Percentiles rank a stretch among this genome's conserved stretches.
These are phyloP conservation scores for Micromonas commoda DNA, from an alignment of 139 green algal species.

Conservation along the genomic window DNA sequence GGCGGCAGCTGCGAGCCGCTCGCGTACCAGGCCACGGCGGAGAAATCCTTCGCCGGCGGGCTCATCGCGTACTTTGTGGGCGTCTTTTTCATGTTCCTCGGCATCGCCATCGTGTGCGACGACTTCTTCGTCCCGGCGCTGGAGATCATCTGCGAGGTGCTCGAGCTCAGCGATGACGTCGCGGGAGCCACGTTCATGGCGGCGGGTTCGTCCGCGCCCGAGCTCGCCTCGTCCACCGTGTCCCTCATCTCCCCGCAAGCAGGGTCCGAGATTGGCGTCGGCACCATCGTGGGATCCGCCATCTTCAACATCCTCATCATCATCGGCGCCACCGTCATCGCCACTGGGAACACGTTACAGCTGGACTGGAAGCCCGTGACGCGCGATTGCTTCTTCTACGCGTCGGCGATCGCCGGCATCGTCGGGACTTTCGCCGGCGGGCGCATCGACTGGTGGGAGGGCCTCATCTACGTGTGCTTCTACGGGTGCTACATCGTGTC, in stretches of 20 bases:
- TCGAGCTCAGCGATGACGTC: conserved; percentile 43
- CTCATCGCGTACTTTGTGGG: conserved; percentile 35
- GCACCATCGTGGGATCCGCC: conserved; percentile 45
- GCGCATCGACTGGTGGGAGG: conserved; percentile 39
- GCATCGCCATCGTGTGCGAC: conserved; percentile 48
- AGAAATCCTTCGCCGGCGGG: no score
- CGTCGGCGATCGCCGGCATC: conserved; percentile 21
- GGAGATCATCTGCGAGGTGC: conserved; percentile 37
- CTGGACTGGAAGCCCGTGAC: conserved; percentile 42
- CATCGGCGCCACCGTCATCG: conserved; percentile 43
- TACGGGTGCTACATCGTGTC: conserved; percentile 37
- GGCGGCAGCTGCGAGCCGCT: no score
- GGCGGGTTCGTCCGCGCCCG: conserved; percentile 43
- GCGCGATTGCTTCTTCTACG: conserved; percentile 44
- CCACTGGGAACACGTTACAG: conserved; percentile 32
- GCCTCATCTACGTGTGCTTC: conserved; percentile 24
- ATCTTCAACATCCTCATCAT: conserved; percentile 52
- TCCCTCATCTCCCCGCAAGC: conserved; percentile 33
- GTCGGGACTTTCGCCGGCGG: conserved; percentile 1
- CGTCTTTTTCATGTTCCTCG: conserved; percentile 42
- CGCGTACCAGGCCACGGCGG: no score
- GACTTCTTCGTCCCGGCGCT: conserved; percentile 45
- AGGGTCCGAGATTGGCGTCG: conserved; percentile 39
- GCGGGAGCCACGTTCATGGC: conserved; percentile 52
- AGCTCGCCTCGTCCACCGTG: conserved; percentile 42